These are phyloP conservation scores for Taiozyma sp. DNA, from an alignment of 1,139 yeast species.

Conservation along the genomic window DNA sequence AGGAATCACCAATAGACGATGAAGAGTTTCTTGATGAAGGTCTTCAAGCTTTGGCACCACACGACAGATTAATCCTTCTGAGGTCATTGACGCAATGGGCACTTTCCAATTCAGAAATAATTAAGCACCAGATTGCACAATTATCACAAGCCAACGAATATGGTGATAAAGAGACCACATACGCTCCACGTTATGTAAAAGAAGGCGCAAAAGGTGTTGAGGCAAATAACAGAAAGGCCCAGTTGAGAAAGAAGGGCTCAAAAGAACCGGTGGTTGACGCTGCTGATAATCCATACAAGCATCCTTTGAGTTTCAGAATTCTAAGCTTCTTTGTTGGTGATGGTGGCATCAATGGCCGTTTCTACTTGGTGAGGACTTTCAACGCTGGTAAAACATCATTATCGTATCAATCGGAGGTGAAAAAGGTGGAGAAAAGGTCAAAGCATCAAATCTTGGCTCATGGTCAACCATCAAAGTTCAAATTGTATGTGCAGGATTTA, in stretches of 20 bases:
- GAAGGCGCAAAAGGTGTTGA: constrained; percentile 19
- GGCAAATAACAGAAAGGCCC: constrained; percentile 3
- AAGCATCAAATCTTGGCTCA: constrained; percentile 9
- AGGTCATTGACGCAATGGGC: constrained; percentile 48
- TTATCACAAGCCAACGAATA: constrained; percentile 37
- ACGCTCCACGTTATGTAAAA: constrained; percentile 34
- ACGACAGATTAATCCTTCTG: constrained; percentile 42
- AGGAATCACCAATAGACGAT: constrained; percentile 27
- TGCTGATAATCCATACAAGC: constrained; percentile 36
- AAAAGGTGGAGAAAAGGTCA: constrained; percentile 12
- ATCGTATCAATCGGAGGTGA: constrained; percentile 13
- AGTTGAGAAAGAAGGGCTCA: constrained; percentile 10
- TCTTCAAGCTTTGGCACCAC: constrained; percentile 39
- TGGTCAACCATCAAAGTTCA: constrained; percentile 36
- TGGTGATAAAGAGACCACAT: constrained; percentile 36
- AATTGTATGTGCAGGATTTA: constrained; percentile 48
- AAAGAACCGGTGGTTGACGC: constrained; percentile 30
- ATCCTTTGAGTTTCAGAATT: constrained; percentile 36
- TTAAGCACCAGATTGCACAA: constrained; percentile 35
- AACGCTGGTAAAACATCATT: constrained; percentile 38
- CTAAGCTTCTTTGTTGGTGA: constrained; percentile 44
- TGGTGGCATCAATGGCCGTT: constrained; percentile 43
- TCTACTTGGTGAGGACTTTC: constrained; percentile 41
- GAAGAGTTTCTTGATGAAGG: constrained; percentile 42
- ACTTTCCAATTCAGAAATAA: constrained; percentile 37